Evolutionary conservation across 2,329 filamentous ascomycete genomes (phyloP), one percentile per base, ranked within the genome.

Genomic region (Fusarium duplospermum): DNA sequence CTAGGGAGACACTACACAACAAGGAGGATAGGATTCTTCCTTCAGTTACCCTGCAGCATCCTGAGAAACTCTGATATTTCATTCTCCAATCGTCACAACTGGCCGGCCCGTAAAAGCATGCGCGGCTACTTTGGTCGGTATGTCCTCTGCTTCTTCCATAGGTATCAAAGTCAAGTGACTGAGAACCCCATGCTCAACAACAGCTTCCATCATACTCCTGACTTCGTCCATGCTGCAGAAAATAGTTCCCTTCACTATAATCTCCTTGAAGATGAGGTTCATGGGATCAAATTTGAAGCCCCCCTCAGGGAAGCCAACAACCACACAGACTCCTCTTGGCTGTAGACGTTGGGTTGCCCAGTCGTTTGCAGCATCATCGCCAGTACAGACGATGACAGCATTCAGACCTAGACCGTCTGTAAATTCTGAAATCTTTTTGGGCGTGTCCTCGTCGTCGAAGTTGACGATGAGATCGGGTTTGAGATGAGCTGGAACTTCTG

Each of bases 261-360:
- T 71, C 45, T 75, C 72, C 4, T 36, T 57, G n/a, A 61, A 56
- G 4, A 73, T 27, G 27, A 77, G 65, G 36, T 74, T 70, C 58
- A 73, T 59, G 4, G 73, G 31, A 29, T 77, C 71, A 14, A 77
- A 72, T n/a, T 57, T 71, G 54, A 75, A 57, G 5, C 72, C 75
- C 10, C 62, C 20, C 11, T 65, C 57, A 11, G 75, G 75, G 31
- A 77, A 45, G 13, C 75, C 75, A 10, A 67, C 64, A 18, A 54
- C 66, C 8, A 76, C 69, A 5, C 65, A 40, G 4, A 58, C 35
- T 5, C 73, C 73, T 10, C 67, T 68, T 20, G 65, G 73, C 13
- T 71, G 73, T 2, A 77, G 60, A 20, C 56, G 52, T 6, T 73
- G 63, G 6, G 72, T 29, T 4, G 67, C 62, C 71, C 71, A 77